phyloP scores from a whole-genome alignment of 2,329 filamentous ascomycete species.

The Fusarium duplospermum region DNA sequence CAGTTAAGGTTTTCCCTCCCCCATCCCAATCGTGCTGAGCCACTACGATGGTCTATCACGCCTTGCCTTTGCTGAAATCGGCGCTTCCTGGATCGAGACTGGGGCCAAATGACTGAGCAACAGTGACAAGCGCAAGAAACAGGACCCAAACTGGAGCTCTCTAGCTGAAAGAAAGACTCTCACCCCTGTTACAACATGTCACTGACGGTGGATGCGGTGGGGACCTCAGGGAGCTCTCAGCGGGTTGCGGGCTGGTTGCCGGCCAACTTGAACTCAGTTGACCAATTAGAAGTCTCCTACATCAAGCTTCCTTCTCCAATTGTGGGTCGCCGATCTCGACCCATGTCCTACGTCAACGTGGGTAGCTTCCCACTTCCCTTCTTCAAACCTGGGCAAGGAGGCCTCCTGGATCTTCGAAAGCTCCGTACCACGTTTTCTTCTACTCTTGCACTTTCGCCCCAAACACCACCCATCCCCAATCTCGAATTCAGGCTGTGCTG shows the following conservation, averaged over 20 bases:
- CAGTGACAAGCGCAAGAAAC: slow-evolving; percentile 22
- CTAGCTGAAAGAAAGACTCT: background rate
- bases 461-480: background rate
- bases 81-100: slow-evolving; percentile 25
- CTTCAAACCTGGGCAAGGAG: slow-evolving; percentile 7
- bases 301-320: background rate
- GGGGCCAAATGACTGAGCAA: slow-evolving; percentile 24
- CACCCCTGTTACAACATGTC: background rate
- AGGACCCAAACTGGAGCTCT: background rate
- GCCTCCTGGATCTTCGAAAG: slow-evolving; percentile 23
- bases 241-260: background rate
- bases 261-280: slow-evolving; percentile 1
- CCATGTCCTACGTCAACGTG: slow-evolving; percentile 38
- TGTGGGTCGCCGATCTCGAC: slow-evolving; percentile 12
- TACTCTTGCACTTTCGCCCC: background rate
- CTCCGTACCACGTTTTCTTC: background rate
- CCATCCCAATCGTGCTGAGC: background rate
- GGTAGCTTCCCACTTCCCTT: background rate
- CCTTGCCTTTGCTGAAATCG: slow-evolving; percentile 12
- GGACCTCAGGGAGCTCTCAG: slow-evolving; percentile 15
- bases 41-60: background rate
- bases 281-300: background rate
- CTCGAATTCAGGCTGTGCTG: background rate
- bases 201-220: slow-evolving; percentile 13
- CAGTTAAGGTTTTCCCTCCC: background rate